These are phyloP conservation scores for Anthracocystis walkeri DNA, from an alignment of 1,284 basidiomycete species.

Conservation along the genomic window DNA sequence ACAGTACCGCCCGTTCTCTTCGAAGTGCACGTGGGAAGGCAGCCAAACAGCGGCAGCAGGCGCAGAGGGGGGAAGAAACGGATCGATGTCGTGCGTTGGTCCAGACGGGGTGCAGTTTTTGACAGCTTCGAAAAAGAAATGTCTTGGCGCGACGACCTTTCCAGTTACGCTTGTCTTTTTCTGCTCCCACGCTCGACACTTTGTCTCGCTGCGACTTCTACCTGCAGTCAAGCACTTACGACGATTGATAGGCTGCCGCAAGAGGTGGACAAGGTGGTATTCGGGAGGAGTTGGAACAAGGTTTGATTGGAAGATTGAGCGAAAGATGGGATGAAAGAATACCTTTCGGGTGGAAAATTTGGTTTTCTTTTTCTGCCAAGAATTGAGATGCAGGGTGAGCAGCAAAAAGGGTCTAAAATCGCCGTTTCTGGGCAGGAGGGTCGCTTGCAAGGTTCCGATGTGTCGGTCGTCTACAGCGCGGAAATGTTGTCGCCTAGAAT, in stretches of 20 bases:
- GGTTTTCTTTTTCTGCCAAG: not conserved
- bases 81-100: constrained; percentile 18
- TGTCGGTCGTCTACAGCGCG: too few relatives aligned
- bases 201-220: not conserved
- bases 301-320: too few relatives aligned
- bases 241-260: too few relatives aligned
- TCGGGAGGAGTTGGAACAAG: too few relatives aligned
- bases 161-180: constrained; percentile 8
- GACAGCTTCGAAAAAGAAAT: constrained; percentile 13
- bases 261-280: too few relatives aligned
- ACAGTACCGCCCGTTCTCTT: not conserved
- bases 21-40: not conserved
- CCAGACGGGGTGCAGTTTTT: constrained; percentile 9
- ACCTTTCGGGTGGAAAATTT: too few relatives aligned
- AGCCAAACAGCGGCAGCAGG: not conserved
- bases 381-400: too few relatives aligned
- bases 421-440: too few relatives aligned
- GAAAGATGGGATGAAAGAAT: too few relatives aligned
- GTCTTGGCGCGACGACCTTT: constrained; percentile 25
- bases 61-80: not conserved
- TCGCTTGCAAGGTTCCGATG: too few relatives aligned
- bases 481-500: too few relatives aligned
- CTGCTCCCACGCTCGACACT: not conserved
- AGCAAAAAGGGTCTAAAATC: too few relatives aligned
- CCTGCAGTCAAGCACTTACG: not conserved